Evolutionary conservation across 768 basidiomycete species (phyloP).

Genomic region (Mycena crocata): DNA sequence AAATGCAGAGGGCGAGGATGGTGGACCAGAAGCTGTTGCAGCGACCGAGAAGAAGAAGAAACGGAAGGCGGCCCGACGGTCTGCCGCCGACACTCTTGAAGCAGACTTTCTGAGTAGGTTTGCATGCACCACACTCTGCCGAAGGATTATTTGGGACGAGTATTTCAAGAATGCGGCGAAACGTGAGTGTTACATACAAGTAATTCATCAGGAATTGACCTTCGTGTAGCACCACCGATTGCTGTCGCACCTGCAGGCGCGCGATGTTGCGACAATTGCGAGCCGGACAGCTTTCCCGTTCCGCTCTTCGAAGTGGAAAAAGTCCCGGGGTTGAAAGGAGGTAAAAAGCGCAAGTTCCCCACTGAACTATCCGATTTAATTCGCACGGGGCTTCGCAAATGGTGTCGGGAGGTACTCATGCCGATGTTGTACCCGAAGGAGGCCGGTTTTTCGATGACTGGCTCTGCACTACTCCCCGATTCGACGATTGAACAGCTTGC

Average conservation of each 20-base stretch:
- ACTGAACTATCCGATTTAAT: neutral
- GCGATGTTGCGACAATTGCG: slow-evolving; percentile 31
- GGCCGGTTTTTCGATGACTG: slow-evolving; percentile 17
- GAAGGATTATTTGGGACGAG: slow-evolving; percentile 30
- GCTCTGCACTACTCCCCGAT: slow-evolving; percentile 9
- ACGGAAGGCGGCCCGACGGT: neutral
- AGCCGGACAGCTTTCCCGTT: slow-evolving; percentile 20
- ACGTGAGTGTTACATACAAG: slow-evolving; percentile 5
- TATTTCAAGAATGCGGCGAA: slow-evolving; percentile 32
- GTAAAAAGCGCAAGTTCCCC: slow-evolving; percentile 12
- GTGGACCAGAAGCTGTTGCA: neutral
- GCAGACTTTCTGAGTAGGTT: slow-evolving; percentile 8
- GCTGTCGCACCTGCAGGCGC: neutral
- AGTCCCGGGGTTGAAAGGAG: slow-evolving; percentile 18
- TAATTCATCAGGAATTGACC: too few species aligned
- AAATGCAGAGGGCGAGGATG: slow-evolving; percentile 7
- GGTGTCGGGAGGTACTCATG: slow-evolving; percentile 17
- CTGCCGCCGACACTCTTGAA: slow-evolving; percentile 7
- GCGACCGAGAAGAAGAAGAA: slow-evolving; percentile 7
- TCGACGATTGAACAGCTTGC: slow-evolving; percentile 24
- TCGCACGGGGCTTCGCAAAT: slow-evolving; percentile 6
- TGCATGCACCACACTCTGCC: slow-evolving; percentile 16
- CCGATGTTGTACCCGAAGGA: slow-evolving; percentile 20
- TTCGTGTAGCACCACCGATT: neutral
- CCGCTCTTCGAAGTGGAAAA: slow-evolving; percentile 8